Evolutionary conservation across 78 protist genomes (phyloP), one percentile per base, ranked within the genome.

Genomic region (Chrysochromulina parva): DNA sequence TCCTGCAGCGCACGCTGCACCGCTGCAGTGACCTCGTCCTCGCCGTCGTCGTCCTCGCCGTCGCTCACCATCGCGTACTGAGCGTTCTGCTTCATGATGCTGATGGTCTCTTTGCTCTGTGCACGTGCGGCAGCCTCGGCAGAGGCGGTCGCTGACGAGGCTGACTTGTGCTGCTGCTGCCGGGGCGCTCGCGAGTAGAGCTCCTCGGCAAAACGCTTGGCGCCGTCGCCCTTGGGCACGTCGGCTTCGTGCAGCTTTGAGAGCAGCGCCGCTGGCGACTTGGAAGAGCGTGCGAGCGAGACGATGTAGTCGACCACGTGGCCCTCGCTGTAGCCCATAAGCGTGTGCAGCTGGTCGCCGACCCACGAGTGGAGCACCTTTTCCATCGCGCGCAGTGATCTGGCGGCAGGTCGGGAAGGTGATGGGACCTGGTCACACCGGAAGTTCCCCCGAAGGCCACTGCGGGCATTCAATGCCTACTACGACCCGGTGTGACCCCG

Each of bases 41-140:
- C 88, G 55, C 57, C 90, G n/a, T 58, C 88, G 47, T 65, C 89
- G 38, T 85, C 91, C 19, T 69, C 94, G 24, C 19, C 80, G n/a
- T n/a, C n/a, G n/a, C n/a, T n/a, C 20, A 91, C 54, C 48, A 91
- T 13, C 50, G 2, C 54, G 88, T 86, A 86, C 48, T 58, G 11
- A 24, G 10, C 74, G 74, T 86, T 91, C 47, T 50, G 19, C 82
- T 50, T 7, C 57, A 28, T 48, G 28, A 91, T 55, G 6, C 47
- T n/a, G 6, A 65, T 28, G 17, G 82, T 55, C 47, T 69, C 65
- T 26, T 47, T 47, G 50, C 0, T 38, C 53, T 53, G 82, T n/a
- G n/a, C n/a, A n/a, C n/a, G n/a, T n/a, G n/a, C n/a, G n/a, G n/a
- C n/a, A n/a, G n/a, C n/a, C 55, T 4, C 22, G 10, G 59, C 52